Evolutionary conservation across 805 yeast genomes (phyloP).

Genomic region (Zygoascus biomembranicola): DNA sequence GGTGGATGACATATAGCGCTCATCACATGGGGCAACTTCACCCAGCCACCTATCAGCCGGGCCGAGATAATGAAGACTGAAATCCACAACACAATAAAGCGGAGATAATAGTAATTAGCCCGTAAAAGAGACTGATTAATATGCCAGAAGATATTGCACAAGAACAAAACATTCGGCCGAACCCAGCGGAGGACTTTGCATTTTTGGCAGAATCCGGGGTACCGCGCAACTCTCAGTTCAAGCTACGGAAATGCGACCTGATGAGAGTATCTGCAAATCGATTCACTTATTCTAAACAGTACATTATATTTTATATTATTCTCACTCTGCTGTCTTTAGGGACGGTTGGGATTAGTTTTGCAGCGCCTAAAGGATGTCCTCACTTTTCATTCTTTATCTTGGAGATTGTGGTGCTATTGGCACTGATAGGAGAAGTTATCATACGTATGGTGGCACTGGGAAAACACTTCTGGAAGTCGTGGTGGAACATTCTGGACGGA

Average conservation of each 20-base stretch:
- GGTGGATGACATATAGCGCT: no score
- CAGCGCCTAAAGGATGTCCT: constrained; percentile 11
- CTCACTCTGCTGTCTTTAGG: constrained; percentile 8
- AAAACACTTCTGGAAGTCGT: constrained; percentile 9
- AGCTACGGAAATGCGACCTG: constrained; percentile 6
- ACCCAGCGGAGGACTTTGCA: neutral
- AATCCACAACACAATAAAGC: no score
- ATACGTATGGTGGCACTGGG: constrained; percentile 8
- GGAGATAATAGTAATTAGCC: no score
- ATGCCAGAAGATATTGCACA: no score
- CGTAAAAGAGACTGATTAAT: no score
- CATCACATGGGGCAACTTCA: no score
- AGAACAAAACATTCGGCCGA: neutral
- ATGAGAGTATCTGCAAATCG: constrained; percentile 11
- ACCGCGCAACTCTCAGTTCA: constrained; percentile 6
- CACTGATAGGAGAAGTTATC: constrained; percentile 9
- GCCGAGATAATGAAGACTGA: no score
- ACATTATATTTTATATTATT: constrained; percentile 7
- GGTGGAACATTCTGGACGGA: constrained; percentile 12
- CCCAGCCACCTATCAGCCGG: no score
- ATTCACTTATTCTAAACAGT: constrained; percentile 13
- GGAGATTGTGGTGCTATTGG: constrained; percentile 7
- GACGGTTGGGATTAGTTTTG: constrained; percentile 8
- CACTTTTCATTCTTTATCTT: constrained; percentile 8
- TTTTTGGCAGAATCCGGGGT: neutral